phyloP scores from a whole-genome alignment of 345 rosid genomes.

The Eucalyptus marginata region DNA sequence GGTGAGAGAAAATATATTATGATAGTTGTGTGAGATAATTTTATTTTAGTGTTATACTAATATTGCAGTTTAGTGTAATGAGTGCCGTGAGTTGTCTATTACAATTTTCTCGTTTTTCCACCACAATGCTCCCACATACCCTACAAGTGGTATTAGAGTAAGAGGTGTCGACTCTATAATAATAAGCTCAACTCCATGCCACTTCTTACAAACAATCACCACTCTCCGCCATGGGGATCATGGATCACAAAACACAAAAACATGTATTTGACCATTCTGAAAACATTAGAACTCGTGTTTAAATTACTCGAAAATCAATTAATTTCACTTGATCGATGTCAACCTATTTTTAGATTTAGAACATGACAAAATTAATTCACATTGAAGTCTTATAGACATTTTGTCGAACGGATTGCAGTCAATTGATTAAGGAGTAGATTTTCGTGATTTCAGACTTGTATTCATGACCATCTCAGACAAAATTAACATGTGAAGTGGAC shows the following conservation, averaged over 20 bases:
- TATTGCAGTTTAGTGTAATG: no score
- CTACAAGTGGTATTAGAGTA: background rate
- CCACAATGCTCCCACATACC: rapidly evolving
- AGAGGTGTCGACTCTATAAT: background rate
- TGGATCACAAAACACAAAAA: background rate
- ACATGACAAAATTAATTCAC: background rate
- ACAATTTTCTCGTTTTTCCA: background rate
- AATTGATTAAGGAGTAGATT: background rate
- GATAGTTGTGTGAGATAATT: background rate
- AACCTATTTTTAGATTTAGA: background rate
- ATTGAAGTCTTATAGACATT: background rate
- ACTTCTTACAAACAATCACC: background rate
- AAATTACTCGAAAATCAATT: background rate
- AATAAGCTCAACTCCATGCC: background rate
- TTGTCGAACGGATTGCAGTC: no score
- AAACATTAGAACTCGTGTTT: background rate
- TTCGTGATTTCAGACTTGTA: background rate
- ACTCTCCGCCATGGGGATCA: background rate
- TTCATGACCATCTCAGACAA: background rate
- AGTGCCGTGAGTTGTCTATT: background rate
- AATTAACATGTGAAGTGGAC: background rate
- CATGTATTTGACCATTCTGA: background rate
- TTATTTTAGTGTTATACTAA: no score
- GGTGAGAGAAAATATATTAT: background rate
- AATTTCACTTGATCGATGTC: background rate